Conservation (phyloP, 1,139 yeast genomes). For the Yamadazyma oceani region DNA sequence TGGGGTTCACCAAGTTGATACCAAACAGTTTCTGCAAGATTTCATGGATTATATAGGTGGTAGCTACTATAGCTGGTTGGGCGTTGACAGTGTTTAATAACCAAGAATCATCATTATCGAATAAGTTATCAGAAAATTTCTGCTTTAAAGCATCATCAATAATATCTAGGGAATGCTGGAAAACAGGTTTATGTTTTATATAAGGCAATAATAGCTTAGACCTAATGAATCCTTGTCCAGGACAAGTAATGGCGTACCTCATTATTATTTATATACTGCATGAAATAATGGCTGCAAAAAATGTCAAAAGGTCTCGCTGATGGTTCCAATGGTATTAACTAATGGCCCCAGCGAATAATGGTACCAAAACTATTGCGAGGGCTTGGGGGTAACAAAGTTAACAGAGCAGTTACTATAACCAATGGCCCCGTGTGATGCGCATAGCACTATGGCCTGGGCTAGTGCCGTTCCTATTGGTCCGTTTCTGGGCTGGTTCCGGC, state of each 20-base stretch:
- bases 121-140: conserved; percentile 36
- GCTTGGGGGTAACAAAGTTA: too few species aligned
- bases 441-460: too few species aligned
- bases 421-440: too few species aligned
- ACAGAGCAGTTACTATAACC: too few species aligned
- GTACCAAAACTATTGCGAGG: too few species aligned
- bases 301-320: too few species aligned
- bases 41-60: conserved; percentile 40
- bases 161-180: conserved; percentile 32
- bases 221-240: conserved; percentile 43
- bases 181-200: conserved; percentile 15
- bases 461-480: too few species aligned
- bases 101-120: conserved; percentile 19
- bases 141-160: conserved; percentile 65
- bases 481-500: too few species aligned
- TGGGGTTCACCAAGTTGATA: conserved; percentile 22
- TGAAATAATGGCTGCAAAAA: conserved; percentile 3
- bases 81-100: conserved; percentile 49
- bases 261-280: background rate
- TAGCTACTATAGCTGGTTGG: conserved; percentile 59
- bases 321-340: background rate
- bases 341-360: background rate
- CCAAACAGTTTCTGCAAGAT: conserved; percentile 26
- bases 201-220: conserved; percentile 30
- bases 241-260: conserved; percentile 36